phyloP scores from a whole-genome alignment of 2,329 filamentous ascomycete species.

The Colletotrichum sp. region DNA sequence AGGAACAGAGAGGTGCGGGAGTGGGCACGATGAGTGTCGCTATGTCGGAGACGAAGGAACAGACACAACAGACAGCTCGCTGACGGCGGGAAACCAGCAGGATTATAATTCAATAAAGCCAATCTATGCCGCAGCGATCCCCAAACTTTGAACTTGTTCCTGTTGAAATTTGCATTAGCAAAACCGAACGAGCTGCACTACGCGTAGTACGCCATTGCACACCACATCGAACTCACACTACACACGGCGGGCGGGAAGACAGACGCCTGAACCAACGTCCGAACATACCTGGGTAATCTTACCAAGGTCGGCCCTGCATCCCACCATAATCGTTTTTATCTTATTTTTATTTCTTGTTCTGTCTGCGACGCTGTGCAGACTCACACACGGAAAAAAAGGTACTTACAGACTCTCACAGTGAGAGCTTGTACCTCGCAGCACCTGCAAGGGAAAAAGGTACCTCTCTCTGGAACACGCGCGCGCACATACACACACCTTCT shows the following conservation, averaged over 20 bases:
- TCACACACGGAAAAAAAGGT: neutral
- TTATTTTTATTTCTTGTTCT: neutral
- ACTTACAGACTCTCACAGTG: neutral
- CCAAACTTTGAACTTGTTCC: neutral
- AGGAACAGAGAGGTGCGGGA: neutral
- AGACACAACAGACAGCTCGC: slow-evolving; percentile 9
- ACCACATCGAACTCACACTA: neutral
- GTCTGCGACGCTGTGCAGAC: neutral
- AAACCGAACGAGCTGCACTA: neutral
- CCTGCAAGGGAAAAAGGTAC: neutral
- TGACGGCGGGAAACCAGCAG: slow-evolving; percentile 11
- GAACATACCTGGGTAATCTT: slow-evolving; percentile 13
- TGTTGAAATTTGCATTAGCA: neutral
- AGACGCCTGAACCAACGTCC: slow-evolving; percentile 9
- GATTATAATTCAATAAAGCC: slow-evolving; percentile 2
- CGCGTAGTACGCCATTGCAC: neutral
- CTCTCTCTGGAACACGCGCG: neutral
- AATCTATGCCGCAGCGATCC: neutral
- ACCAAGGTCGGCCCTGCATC: slow-evolving; percentile 14
- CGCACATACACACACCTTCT: neutral
- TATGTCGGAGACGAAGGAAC: neutral
- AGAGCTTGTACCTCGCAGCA: neutral
- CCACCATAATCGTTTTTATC: neutral
- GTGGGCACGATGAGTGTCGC: neutral
- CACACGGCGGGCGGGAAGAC: neutral